Percentiles rank a stretch among this genome's conserved stretches.
These are phyloP conservation scores for Fragilariopsis cylindrus DNA, from an alignment of 108 stramenopile genomes.

Conservation along the genomic window DNA sequence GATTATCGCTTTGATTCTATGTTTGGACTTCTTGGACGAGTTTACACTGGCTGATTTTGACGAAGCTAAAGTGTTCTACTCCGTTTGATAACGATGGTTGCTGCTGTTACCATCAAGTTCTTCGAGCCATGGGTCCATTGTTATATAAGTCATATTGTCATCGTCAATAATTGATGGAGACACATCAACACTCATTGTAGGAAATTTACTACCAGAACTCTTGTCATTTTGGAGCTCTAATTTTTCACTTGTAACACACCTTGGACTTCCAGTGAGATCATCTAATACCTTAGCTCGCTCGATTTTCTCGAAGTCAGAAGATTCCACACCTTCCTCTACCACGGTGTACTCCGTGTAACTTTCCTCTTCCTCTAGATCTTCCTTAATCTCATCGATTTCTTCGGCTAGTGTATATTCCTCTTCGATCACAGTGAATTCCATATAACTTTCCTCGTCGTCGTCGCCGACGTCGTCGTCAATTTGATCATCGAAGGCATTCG, in stretches of 20 bases:
- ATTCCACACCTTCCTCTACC: background rate
- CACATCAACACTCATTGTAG: background rate
- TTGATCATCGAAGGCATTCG: background rate
- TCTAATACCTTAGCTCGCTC: no score
- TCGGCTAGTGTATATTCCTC: background rate
- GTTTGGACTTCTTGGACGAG: background rate
- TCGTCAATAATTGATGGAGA: background rate
- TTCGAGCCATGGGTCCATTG: background rate
- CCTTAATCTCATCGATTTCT: background rate
- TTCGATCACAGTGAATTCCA: background rate
- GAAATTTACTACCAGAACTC: background rate
- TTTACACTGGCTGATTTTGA: no score
- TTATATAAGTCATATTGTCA: slow-evolving; percentile 4
- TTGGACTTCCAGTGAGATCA: background rate
- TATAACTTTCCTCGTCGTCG: slow-evolving; percentile 1
- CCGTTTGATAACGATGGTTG: no score
- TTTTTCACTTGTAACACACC: background rate
- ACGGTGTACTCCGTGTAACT: background rate
- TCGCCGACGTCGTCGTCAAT: background rate
- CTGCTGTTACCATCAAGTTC: background rate
- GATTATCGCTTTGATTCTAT: background rate
- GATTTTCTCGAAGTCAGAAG: no score
- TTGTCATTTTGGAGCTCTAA: background rate
- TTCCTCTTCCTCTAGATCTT: background rate
- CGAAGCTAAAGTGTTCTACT: no score